Evolutionary conservation across 1,284 basidiomycete genomes (phyloP).

Genomic region (Paramarasmius palmivorus): DNA sequence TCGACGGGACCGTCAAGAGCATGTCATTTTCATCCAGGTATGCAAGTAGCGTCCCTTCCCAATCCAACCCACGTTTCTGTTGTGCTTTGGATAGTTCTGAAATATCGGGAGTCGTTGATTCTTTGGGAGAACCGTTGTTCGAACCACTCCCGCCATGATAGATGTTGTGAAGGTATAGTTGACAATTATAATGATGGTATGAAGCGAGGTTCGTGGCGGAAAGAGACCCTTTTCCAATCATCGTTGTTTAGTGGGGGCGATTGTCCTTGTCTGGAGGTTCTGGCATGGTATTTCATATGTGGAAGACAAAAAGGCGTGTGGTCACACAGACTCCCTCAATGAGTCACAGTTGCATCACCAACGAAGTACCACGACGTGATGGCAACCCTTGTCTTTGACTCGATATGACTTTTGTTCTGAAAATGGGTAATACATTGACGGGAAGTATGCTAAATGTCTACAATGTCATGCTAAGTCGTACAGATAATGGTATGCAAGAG

Average conservation of each 20-base stretch:
- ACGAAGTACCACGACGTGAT: neutral
- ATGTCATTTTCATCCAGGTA: constrained; percentile 45
- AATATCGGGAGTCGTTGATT: constrained; percentile 29
- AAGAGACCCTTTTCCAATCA: constrained; percentile 28
- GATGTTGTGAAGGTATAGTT: constrained; percentile 46
- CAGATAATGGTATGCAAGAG: too few species aligned
- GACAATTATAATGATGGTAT: constrained; percentile 46
- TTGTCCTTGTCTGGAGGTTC: too few species aligned
- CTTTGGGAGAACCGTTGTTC: constrained; percentile 6
- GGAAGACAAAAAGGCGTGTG: neutral
- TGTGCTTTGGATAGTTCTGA: constrained; percentile 38
- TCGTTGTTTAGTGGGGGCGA: constrained; percentile 7
- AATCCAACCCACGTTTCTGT: constrained; percentile 46
- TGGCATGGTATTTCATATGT: neutral
- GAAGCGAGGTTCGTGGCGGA: constrained; percentile 48
- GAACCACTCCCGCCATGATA: constrained; percentile 27
- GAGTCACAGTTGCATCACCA: too few species aligned
- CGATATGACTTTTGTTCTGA: too few species aligned
- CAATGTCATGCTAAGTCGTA: too few species aligned
- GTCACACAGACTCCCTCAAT: neutral
- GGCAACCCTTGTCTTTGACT: too few species aligned
- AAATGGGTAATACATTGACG: too few species aligned
- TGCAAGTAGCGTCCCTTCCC: constrained; percentile 46
- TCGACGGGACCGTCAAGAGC: constrained; percentile 39
- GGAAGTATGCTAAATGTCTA: too few species aligned